Base-by-base conservation (phyloP, 352 stramenopile species). In the Pythium oligandrum region DNA sequence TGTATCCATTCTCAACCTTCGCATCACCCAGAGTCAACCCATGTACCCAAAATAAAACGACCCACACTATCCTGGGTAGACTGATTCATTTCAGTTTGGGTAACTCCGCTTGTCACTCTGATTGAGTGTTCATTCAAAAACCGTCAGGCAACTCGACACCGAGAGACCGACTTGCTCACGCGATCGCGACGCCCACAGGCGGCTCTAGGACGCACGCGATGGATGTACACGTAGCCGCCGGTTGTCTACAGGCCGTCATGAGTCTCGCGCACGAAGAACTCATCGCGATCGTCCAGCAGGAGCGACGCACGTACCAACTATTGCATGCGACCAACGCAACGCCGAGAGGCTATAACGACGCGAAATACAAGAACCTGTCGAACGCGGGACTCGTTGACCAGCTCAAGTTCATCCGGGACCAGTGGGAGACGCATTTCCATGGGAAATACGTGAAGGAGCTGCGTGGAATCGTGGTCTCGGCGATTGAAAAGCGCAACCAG, bases 241-340 rank as follows among this genome's bases (percentile, higher is more conserved):
- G 68, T 26, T 77, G 65, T 37, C 48, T 77, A 3, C 68, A 77
- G 51, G 59, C 68, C 12, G 63, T 74, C 34, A 78, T 78, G 69
- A 78, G 63, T 40, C 63, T 74, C 55, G 49, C 74, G 33, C 61
- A 72, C 42, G 64, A 64, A 11, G 69, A 72, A 43, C 36, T 78
- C 35, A 59, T 54, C 33, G 64, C 64, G 44, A 74, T 66, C 51
- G 69, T 72, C 34, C 65, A 78, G 48, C 58, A 53, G 36, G 55
- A 60, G 56, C 65, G 68, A 38, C 8, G 17, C n/a, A 17, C 34
- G 51, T 32, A 33, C 1, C 59, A n/a, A 17, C 26, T 45, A 8
- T 42, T 55, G 6, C 17, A 1, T 33, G 30, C 33, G n/a, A 26
- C 17, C 17, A 26, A 26, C 17, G 17, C 17, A 26, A 26, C 17